Conservation (phyloP, 768 basidiomycete genomes). For the Boletellus ananas region DNA sequence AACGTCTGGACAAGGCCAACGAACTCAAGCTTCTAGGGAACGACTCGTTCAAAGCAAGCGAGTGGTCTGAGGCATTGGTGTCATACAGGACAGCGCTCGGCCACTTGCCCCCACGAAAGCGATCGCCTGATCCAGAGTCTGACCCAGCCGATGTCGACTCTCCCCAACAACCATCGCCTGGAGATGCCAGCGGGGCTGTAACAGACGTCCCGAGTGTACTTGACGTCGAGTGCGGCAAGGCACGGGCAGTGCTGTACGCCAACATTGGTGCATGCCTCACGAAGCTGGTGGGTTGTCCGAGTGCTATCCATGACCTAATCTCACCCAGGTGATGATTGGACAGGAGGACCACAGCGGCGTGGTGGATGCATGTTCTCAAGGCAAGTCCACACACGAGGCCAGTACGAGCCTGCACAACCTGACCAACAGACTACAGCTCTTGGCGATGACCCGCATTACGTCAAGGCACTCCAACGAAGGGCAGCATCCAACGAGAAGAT, state of each 20-base stretch:
- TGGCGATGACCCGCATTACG: constrained; percentile 77
- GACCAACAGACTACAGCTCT: constrained; percentile 52
- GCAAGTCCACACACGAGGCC: constrained; percentile 30
- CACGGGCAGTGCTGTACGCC: constrained; percentile 72
- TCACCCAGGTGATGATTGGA: constrained; percentile 2
- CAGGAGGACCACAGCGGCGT: constrained; percentile 79
- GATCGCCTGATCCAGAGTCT: constrained; percentile 15
- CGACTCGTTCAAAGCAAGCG: constrained; percentile 56
- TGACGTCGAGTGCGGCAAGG: constrained; percentile 49
- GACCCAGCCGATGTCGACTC: constrained; percentile 18
- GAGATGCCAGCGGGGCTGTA: background rate
- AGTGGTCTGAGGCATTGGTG: constrained; percentile 68
- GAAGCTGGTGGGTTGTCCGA: constrained; percentile 55
- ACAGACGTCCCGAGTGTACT: constrained; percentile 29
- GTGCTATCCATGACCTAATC: background rate
- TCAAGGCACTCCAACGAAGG: constrained; percentile 88
- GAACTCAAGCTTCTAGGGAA: constrained; percentile 76
- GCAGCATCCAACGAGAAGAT: constrained; percentile 80
- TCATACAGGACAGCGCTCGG: constrained; percentile 69
- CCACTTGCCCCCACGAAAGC: constrained; percentile 51
- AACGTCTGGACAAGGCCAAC: constrained; percentile 47
- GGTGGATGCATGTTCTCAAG: constrained; percentile 77
- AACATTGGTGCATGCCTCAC: constrained; percentile 86
- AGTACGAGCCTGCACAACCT: background rate
- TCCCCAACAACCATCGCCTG: constrained; percentile 13